Conservation (phyloP, 805 yeast species). For the Hanseniaspora lindneri region DNA sequence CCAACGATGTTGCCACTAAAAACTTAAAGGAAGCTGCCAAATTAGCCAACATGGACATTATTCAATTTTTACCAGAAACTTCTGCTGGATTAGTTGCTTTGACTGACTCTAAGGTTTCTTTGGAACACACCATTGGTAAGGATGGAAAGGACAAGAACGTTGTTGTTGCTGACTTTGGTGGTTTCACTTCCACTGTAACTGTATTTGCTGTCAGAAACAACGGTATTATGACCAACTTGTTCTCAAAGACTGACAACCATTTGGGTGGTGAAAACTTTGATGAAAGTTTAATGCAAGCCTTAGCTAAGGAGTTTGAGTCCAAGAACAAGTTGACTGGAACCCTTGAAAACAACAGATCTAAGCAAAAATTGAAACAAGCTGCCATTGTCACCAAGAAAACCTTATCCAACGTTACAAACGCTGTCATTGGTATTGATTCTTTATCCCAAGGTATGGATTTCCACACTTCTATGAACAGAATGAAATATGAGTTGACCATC, state of each 20-base stretch:
- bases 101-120: slow-evolving; percentile 38
- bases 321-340: slow-evolving; percentile 73
- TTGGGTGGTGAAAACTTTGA: slow-evolving; percentile 87
- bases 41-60: slow-evolving; percentile 63
- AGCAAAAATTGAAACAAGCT: slow-evolving; percentile 79
- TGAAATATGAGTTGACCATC: slow-evolving; percentile 81
- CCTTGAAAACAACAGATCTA: slow-evolving; percentile 56
- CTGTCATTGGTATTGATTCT: slow-evolving; percentile 89
- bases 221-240: slow-evolving; percentile 78
- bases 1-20: slow-evolving; percentile 52
- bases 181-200: slow-evolving; percentile 90
- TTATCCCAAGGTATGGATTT: slow-evolving; percentile 89
- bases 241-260: slow-evolving; percentile 68
- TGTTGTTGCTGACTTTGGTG: slow-evolving; percentile 95
- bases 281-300: slow-evolving; percentile 62
- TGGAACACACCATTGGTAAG: slow-evolving; percentile 14
- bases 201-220: slow-evolving; percentile 77
- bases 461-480: slow-evolving; percentile 84
- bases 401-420: slow-evolving; percentile 72
- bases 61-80: slow-evolving; percentile 87
- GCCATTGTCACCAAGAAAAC: slow-evolving; percentile 81
- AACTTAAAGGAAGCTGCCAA: slow-evolving; percentile 50
- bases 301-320: slow-evolving; percentile 90
- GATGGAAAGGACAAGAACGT: slow-evolving; percentile 25
- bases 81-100: slow-evolving; percentile 83